Evolutionary conservation across 169 alveolate species (phyloP), one percentile per base, ranked within the genome.

Genomic region (Cryptosporidium ubiquitum): DNA sequence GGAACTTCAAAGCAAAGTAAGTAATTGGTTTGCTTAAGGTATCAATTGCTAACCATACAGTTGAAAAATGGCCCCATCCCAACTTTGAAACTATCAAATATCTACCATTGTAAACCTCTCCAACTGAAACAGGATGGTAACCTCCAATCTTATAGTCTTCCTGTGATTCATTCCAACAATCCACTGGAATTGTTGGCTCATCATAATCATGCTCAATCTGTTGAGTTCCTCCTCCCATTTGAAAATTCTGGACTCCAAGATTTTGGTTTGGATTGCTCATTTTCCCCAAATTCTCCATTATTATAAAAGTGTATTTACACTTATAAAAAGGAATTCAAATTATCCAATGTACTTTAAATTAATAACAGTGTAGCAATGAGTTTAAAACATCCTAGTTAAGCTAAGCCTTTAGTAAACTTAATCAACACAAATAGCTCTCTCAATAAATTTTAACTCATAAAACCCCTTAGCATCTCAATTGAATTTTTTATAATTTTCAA

Each of bases 1-100:
- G 98, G 71, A 98, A 96, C 93, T 98, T 98, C 70, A 98, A 94
- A 26, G 99, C 99, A 69, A 98, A 99, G 91, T 95, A 98, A 20
- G 94, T 94, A 42, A 94, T 94, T 55, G 96, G 95, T 60, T 95
- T 95, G 33, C 92, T 91, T 71, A 91, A 69, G 16, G 84, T 70
- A 91, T 97, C 99, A 39, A 97, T 94, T n/a, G 99, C 98, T 42
- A 98, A 95, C 99, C 99, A 98, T 26, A 98, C 99, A 0, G 99
- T 98, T 52, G 99, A 96, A 94, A 98, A 98, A 91, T 98, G 99
- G 9, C 99, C 99, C 99, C 99, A 98, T 9, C 99, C 99, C 61
- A 98, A 95, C 93, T 98, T 98, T 84, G 98, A 96, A 91, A 97
- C 98, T 40, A 98, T 96, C 52, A 98, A 96, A 92, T 98, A 98